Conservation (phyloP, 768 basidiomycete genomes). For the Trametes cingulata region DNA sequence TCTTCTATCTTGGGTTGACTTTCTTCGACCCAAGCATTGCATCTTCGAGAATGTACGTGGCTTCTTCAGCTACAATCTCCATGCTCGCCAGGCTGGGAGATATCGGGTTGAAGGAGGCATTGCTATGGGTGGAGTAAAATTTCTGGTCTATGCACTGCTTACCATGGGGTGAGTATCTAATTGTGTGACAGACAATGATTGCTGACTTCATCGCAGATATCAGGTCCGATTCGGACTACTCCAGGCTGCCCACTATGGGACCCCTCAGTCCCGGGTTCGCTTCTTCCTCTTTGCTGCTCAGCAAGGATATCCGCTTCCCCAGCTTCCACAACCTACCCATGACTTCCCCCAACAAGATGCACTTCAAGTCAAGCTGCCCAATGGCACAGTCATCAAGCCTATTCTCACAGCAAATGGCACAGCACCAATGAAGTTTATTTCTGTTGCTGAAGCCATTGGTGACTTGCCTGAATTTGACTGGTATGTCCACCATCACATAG, state of each 20-base stretch:
- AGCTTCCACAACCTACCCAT: constrained; percentile 46
- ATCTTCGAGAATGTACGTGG: constrained; percentile 53
- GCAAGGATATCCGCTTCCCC: constrained; percentile 38
- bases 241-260: constrained; percentile 50
- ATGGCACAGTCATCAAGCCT: constrained; percentile 41
- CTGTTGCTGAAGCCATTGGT: constrained; percentile 70
- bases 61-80: constrained; percentile 43
- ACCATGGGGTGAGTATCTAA: constrained; percentile 58
- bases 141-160: constrained; percentile 58
- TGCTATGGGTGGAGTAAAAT: constrained; percentile 72
- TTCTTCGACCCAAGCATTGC: constrained; percentile 42
- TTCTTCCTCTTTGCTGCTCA: constrained; percentile 51
- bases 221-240: constrained; percentile 45
- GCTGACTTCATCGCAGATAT: constrained; percentile 34
- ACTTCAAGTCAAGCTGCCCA: constrained; percentile 54
- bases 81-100: constrained; percentile 35
- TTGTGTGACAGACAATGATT: background rate
- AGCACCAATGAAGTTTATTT: constrained; percentile 50
- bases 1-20: constrained; percentile 46
- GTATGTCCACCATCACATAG: constrained; percentile 38
- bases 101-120: constrained; percentile 64
- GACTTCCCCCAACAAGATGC: constrained; percentile 39
- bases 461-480: constrained; percentile 77
- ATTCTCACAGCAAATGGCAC: constrained; percentile 50
- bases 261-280: constrained; percentile 46